Conservation (phyloP, 371 early-diverging fungal species). For the Rhizopus arrhizus region DNA sequence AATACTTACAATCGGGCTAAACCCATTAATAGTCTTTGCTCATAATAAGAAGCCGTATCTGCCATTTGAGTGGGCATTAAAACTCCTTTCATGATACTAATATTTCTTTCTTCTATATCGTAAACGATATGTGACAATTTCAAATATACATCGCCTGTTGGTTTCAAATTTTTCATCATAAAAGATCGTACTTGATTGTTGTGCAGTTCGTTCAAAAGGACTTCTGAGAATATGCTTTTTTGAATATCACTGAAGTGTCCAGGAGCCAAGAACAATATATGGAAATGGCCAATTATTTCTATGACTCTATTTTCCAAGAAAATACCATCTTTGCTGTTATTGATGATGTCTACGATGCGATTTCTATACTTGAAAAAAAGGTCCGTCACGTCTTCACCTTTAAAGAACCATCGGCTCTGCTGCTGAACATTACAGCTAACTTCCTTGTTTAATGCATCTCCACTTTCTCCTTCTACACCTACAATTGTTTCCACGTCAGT, state of each 20-base stretch:
- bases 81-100: background rate
- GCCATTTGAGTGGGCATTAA: background rate
- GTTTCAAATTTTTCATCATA: slow-evolving; percentile 1
- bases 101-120: background rate
- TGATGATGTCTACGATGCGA: slow-evolving; percentile 2
- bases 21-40: background rate
- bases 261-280: slow-evolving; percentile 3
- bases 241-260: background rate
- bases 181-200: background rate
- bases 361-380: slow-evolving; percentile 4
- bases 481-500: no score
- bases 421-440: no score
- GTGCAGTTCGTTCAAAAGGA: background rate
- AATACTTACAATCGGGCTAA: slow-evolving; percentile 4
- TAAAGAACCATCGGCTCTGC: background rate
- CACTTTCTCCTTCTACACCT: no score
- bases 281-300: background rate
- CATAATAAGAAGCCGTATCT: slow-evolving; percentile 1
- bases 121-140: slow-evolving; percentile 1
- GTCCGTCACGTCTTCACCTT: background rate
- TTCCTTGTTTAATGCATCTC: no score
- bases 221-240: background rate
- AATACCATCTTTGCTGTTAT: slow-evolving; percentile 1
- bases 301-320: slow-evolving; percentile 2
- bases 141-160: background rate